Base-by-base conservation (phyloP, 2,329 filamentous ascomycete genomes). In the Nigrospora oryzae region DNA sequence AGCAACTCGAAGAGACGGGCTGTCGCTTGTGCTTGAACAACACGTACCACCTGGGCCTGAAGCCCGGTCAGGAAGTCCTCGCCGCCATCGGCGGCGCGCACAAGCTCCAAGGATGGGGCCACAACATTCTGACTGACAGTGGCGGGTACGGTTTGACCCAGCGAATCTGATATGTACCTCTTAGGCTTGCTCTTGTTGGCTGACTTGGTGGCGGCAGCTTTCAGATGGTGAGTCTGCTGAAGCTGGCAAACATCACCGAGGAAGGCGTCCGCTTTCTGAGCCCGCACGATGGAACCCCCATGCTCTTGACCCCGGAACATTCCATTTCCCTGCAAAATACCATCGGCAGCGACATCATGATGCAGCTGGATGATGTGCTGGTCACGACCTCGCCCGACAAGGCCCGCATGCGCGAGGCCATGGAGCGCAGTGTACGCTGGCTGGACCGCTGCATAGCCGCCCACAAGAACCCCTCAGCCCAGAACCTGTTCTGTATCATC, bases 401-500 rank as follows among this genome's bases (percentile, higher is more conserved):
- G 45, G 83, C 73, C 16, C 84, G 94, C 43, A 97, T 98, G 80
- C 80, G 84, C 49, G 89, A 95, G 65, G 93, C 93, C 41, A 97
- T 96, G 90, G 78, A 93, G 59, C 84, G 93, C 45, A 95, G 89
- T 44, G 81, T 98, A 8, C 81, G 94, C 35, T 98, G 94, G 94
- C 76, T 98, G 6, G 94, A 98, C 66, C 81, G 93, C 44, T 98
- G 93, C 65, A 91, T 97, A 36, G 81, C 82, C 11, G 89, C 90
- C 5, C 94, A 98, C 71, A 80, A 83, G 59, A 85, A 90, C 46
- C 87, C 89, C 0, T 76, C 84, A 30, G 74, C 74, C 1, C 93
- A 98, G 64, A 98, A 96, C 57, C 75, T 98, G 6, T 98, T 98
- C 65, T 98, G 94, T 65, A 98, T 98, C 59, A 96, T 98, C 53